Evolutionary conservation across 2,329 filamentous ascomycete species (phyloP), one percentile per base, ranked within the genome.

Genomic region (Xylaria sp.): DNA sequence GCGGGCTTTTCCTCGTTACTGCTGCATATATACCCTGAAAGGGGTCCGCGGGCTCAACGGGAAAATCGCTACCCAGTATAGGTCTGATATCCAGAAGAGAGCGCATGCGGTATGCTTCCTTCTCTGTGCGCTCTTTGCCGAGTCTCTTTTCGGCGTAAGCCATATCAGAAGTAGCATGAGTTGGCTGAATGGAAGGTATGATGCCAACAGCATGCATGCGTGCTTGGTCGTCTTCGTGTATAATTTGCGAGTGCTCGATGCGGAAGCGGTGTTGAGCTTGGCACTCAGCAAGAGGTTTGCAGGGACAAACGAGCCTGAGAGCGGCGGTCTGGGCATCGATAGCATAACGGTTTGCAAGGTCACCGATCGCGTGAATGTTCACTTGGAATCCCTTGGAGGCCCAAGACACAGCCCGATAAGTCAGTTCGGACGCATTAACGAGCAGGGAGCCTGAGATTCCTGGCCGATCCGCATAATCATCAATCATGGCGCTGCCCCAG

Each of bases 131-230:
- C 28, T 83, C 78, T 10, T 75, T 73, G 0, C 90, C 90, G 0
- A 93, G 85, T 7, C 90, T 84, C 45, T 77, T 78, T 68, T 87
- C 83, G 9, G 89, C 90, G 73, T 91, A 92, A 4, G 84, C 83
- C 87, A 90, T 91, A 77, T 92, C 90, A 8, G 88, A 90, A 3
- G 90, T 92, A 25, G 90, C 90, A 74, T 92, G 90, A 0, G 90
- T 92, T 4, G 90, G 90, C 74, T 92, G 90, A 63, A 93, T 88
- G 2, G 88, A 91, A 0, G 90, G 89, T 60, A 92, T 84, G 73
- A 92, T 87, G 7, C 87, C 87, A 4, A 91, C 77, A 4, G 81
- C 79, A 60, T 81, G 81, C 73, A 92, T 87, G 34, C 89, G 84
- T 1, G 72, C 78, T 75, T 91, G 90, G 77, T 92, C 90, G 65